Evolutionary conservation across 768 basidiomycete genomes (phyloP), one percentile per base, ranked within the genome.

Genomic region (Suillus lakei): DNA sequence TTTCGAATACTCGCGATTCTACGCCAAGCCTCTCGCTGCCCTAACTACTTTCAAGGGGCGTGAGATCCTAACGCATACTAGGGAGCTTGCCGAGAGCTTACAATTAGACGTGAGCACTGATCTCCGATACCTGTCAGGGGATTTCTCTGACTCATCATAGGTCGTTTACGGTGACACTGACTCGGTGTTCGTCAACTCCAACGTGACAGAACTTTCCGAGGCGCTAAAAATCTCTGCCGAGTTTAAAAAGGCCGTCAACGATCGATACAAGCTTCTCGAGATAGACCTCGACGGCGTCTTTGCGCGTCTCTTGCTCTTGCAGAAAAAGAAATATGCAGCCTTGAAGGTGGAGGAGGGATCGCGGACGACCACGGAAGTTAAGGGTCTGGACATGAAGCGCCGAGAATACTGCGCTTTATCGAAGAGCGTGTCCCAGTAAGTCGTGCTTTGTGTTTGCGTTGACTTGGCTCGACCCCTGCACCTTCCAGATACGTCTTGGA

Each of bases 281-380:
- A 99, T 99, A 66, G 98, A 99, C 74, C 84, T 98, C 18, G 97
- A 99, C 72, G 89, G 92, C 3, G 86, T 99, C 41, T 99, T 99
- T 82, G 89, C 97, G 72, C 88, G 98, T 0, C 83, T 99, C 48
- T 79, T 99, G 2, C 85, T 99, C 13, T 80, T 99, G 62, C 97
- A 99, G 73, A 99, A 99, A 86, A 99, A 99, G 84, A 99, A 99
- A 79, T 99, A 99, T 70, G 98, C 98, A 0, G 98, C 98, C 0
- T 83, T 98, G 76, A 98, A 98, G 79, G 88, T 98, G 48, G 94
- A 96, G 71, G 93, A 95, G 68, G 89, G 89, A 32, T 84, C 85
- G 0, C 84, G 86, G 64, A 91, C 92, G 0, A 88, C 86, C 16
- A 92, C 87, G 2, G 98, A 99, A 73, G 83, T 99, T 76, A 99